Conservation (phyloP, 192 early-diverging fungal genomes). For the Mortierella claussenii region DNA sequence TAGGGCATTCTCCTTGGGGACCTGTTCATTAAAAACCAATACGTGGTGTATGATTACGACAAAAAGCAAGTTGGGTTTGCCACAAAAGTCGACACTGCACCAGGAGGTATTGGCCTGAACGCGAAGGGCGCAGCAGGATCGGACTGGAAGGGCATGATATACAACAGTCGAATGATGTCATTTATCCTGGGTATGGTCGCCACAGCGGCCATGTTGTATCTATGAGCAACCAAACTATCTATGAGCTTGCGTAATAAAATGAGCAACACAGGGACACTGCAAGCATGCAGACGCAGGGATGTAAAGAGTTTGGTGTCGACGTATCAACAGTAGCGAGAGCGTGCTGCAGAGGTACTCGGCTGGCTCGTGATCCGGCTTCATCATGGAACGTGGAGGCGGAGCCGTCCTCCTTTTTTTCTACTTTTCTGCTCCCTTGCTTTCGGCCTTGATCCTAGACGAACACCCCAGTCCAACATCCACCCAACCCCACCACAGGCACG, state of each 20-base stretch:
- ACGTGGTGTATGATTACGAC: slow-evolving; percentile 43
- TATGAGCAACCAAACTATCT: slow-evolving; percentile 3
- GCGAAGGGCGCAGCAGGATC: slow-evolving; percentile 13
- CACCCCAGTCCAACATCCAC: too few relatives aligned
- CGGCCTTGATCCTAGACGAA: too few relatives aligned
- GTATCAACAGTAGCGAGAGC: not conserved
- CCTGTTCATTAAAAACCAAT: slow-evolving; percentile 51
- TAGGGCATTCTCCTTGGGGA: slow-evolving; percentile 52
- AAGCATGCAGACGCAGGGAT: not conserved
- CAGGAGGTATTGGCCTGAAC: slow-evolving; percentile 37
- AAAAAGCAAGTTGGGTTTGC: slow-evolving; percentile 37
- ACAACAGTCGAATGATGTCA: not conserved
- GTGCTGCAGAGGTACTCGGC: not conserved
- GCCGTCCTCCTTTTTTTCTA: too few relatives aligned
- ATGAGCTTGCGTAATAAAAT: not conserved
- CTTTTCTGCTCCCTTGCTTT: too few relatives aligned
- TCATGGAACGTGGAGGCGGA: too few relatives aligned
- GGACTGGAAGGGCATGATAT: not conserved
- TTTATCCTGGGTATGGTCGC: slow-evolving; percentile 3
- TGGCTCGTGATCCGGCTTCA: not conserved
- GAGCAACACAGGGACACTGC: not conserved
- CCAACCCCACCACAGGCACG: too few relatives aligned
- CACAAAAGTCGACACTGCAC: slow-evolving; percentile 17
- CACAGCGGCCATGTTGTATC: slow-evolving; percentile 44
- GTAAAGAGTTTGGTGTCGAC: not conserved